Base-by-base conservation (phyloP, 164 flowering plant species). In the Aristolochia fimbriata region DNA sequence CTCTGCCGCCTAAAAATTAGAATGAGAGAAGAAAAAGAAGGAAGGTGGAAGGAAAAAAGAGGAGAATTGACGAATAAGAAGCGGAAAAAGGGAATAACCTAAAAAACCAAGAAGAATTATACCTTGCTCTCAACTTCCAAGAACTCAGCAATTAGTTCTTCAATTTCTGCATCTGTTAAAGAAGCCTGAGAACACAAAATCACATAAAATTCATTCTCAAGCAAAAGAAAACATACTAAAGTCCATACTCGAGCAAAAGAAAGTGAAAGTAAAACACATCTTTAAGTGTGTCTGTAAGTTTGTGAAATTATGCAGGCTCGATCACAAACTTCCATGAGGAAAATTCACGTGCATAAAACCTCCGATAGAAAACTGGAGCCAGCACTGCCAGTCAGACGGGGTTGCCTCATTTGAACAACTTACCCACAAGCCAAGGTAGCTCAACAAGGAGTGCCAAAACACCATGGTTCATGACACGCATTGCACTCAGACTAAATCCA, bases 51-150 rank as follows among this genome's bases (percentile, higher is more conserved):
- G 47, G 51, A 19, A 31, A 24, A 17, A 19, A 31, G 51, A 48
- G 47, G 24, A 24, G 24, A n/a, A 50, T 11, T 15, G 37, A 30
- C 49, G 16, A 55, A 9, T 30, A 58, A 70, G 49, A 16, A 59
- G 43, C 43, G 1, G 10, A 37, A 37, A 37, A 37, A 6, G 43
- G 43, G 47, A 24, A 52, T 52, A 52, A 9, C 23, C 27, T 52
- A 22, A 27, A n/a, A 52, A 52, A 22, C 30, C 56, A 45, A 45
- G 57, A 37, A 57, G 37, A 50, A 49, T 23, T 33, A 57, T 84
- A 93, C 99, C 92, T 93, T 90, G 60, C 95, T 85, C 87, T 93
- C 99, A 63, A 81, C 88, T 65, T 88, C 96, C 68, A 93, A 66
- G 25, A 86, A 80, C 33, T 93, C 99, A 27, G 76, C 68, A 70